Evolutionary conservation across 169 alveolate genomes (phyloP).

Genomic region (Plasmodium relictum): DNA sequence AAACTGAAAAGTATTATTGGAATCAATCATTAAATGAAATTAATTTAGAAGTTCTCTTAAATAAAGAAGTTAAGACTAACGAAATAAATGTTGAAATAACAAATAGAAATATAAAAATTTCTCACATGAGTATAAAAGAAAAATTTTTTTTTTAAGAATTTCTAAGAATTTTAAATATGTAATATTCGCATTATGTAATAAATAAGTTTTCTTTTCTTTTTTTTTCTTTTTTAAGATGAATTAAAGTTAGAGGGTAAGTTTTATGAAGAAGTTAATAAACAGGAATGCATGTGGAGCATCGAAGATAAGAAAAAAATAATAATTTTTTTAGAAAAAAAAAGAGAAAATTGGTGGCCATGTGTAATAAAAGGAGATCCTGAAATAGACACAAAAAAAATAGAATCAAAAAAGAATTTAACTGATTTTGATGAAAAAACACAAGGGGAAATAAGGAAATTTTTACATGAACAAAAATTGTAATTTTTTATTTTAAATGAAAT

Average conservation of each 20-base stretch:
- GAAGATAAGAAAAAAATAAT: slow-evolving; percentile 83
- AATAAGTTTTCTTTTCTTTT: not conserved
- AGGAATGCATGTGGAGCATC: slow-evolving; percentile 84
- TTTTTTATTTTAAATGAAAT: not conserved
- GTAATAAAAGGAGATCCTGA: slow-evolving; percentile 85
- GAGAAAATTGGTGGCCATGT: slow-evolving; percentile 88
- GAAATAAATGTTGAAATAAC: slow-evolving; percentile 65
- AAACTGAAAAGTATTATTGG: slow-evolving; percentile 84
- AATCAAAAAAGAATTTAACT: slow-evolving; percentile 83
- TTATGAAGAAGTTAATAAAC: slow-evolving; percentile 78
- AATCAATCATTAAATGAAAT: slow-evolving; percentile 83
- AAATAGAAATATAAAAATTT: slow-evolving; percentile 47
- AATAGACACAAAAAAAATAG: slow-evolving; percentile 85
- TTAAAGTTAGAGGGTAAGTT: slow-evolving; percentile 59
- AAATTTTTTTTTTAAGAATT: not conserved
- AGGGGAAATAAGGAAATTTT: slow-evolving; percentile 81
- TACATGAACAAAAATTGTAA: slow-evolving; percentile 80
- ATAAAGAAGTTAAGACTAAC: slow-evolving; percentile 52
- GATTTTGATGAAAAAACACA: slow-evolving; percentile 85
- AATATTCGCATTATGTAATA: not conserved
- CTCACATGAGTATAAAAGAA: slow-evolving; percentile 27
- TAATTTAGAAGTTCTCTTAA: slow-evolving; percentile 80
- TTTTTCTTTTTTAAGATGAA: slow-evolving; percentile 18
- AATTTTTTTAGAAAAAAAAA: slow-evolving; percentile 82
- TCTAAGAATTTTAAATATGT: not conserved